These are phyloP conservation scores for Chionographis japonica DNA, from an alignment of 106 monocot species.

Conservation along the genomic window DNA sequence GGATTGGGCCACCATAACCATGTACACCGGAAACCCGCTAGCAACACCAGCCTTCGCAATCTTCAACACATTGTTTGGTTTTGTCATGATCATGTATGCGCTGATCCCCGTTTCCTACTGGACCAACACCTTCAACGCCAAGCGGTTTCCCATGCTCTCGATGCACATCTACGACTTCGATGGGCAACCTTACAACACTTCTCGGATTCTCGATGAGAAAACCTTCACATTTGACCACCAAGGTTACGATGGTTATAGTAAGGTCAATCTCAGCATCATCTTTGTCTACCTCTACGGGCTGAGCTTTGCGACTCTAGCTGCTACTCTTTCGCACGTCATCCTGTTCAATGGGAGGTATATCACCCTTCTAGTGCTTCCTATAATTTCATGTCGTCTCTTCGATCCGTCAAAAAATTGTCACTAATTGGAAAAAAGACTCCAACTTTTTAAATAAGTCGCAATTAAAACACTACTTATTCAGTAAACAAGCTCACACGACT, in stretches of 20 bases:
- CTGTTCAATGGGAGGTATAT: constrained; percentile 10
- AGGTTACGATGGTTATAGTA: constrained; percentile 26
- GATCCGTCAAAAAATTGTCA: too few species aligned
- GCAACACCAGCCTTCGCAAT: constrained; percentile 29
- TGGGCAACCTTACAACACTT: constrained; percentile 33
- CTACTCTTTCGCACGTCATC: neutral
- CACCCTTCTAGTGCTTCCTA: too few species aligned
- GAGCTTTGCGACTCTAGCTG: neutral
- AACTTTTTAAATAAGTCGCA: too few species aligned
- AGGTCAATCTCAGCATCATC: constrained; percentile 3
- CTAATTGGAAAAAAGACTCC: too few species aligned
- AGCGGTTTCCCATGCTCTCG: constrained; percentile 36
- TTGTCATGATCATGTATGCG: constrained; percentile 21
- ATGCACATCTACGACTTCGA: constrained; percentile 18
- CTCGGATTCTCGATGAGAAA: constrained; percentile 25
- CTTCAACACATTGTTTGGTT: constrained; percentile 41
- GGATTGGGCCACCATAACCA: constrained; percentile 37
- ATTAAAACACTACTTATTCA: too few species aligned
- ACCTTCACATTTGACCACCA: constrained; percentile 31
- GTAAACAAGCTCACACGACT: too few species aligned
- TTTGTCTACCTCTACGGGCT: constrained; percentile 1
- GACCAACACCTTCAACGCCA: constrained; percentile 40
- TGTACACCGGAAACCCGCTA: constrained; percentile 36
- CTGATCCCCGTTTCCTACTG: constrained; percentile 44
- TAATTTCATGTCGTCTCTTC: too few species aligned